Evolutionary conservation across 371 early-diverging fungal genomes (phyloP).

Genomic region (Mortierella sp.): DNA sequence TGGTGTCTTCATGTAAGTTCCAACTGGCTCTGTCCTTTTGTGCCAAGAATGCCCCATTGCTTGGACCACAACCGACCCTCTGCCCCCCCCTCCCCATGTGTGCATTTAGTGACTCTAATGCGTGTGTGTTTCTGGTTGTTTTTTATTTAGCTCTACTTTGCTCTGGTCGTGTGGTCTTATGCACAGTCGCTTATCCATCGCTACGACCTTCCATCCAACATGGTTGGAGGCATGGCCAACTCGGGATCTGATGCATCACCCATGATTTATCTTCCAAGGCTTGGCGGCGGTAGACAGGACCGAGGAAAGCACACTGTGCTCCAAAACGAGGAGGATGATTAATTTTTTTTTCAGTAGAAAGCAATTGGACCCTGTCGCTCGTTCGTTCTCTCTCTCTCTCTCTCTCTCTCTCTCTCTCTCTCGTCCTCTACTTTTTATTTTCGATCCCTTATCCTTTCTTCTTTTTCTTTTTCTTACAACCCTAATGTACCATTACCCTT

Average conservation of each 20-base stretch:
- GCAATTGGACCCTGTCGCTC: background rate
- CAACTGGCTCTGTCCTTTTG: too few species aligned
- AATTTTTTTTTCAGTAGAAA: constrained; percentile 11
- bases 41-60: too few species aligned
- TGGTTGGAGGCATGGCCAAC: constrained; percentile 41
- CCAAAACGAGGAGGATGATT: constrained; percentile 48
- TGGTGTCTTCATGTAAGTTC: constrained; percentile 49
- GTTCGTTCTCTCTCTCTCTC: background rate
- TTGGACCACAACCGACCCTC: too few species aligned
- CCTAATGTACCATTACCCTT: too few species aligned
- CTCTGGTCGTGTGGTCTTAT: constrained; percentile 46
- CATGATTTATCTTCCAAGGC: constrained; percentile 45
- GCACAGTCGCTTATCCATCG: constrained; percentile 46
- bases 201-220: constrained; percentile 45
- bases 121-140: background rate
- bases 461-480: too few species aligned
- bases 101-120: background rate
- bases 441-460: too few species aligned
- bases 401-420: background rate
- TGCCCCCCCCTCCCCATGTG: too few species aligned
- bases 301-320: constrained; percentile 46
- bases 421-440: too few species aligned
- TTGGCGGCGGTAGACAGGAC: constrained; percentile 47
- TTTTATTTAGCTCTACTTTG: constrained; percentile 39
- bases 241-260: constrained; percentile 46